Percentiles rank a stretch among this genome's conserved stretches.
Conservation (phyloP, 768 basidiomycete genomes). For the Boletus insuetus region DNA sequence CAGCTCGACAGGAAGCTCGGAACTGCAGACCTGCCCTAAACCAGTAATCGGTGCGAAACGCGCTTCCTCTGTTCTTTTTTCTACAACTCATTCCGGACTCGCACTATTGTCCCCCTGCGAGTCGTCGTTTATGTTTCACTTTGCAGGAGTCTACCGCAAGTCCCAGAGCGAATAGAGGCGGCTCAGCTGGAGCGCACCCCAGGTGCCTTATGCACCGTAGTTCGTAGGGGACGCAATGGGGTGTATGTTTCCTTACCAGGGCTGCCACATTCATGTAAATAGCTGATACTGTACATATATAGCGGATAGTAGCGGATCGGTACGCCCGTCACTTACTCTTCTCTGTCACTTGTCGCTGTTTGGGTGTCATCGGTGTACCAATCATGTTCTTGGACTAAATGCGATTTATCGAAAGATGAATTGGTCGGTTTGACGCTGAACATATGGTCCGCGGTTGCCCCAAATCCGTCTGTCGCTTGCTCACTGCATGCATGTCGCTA, state of each 20-base stretch:
- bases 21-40: slow-evolving; percentile 23
- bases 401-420: too few relatives aligned
- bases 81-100: slow-evolving; percentile 33
- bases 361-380: too few relatives aligned
- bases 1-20: too few relatives aligned
- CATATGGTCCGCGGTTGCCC: too few relatives aligned
- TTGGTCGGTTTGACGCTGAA: too few relatives aligned
- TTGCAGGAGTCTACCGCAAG: slow-evolving; percentile 37
- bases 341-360: too few relatives aligned
- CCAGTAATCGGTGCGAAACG: not conserved
- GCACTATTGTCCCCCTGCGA: slow-evolving; percentile 39
- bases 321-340: too few relatives aligned
- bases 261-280: slow-evolving; percentile 19
- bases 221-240: slow-evolving; percentile 14
- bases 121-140: not conserved
- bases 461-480: too few relatives aligned
- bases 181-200: slow-evolving; percentile 31
- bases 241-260: slow-evolving; percentile 34
- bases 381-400: too few relatives aligned
- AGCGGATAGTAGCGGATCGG: too few relatives aligned
- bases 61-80: not conserved
- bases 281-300: not conserved
- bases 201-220: not conserved
- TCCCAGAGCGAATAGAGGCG: slow-evolving; percentile 27
- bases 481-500: too few relatives aligned